Evolutionary conservation across 371 early-diverging fungal genomes (phyloP).

Genomic region (Syncephalastrum monosporum): DNA sequence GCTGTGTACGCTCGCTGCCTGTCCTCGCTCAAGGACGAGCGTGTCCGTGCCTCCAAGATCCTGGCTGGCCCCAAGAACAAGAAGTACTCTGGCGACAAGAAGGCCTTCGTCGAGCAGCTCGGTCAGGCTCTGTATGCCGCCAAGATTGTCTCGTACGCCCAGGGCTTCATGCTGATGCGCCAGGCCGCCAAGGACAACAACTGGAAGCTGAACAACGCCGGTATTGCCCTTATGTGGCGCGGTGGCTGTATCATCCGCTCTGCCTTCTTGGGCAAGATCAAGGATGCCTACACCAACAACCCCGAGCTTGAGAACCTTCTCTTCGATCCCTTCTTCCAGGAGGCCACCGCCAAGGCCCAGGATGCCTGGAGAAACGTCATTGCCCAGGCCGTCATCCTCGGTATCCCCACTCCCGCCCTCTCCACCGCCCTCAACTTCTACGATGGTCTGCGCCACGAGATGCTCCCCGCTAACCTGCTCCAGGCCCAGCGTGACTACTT

Average conservation of each 20-base stretch:
- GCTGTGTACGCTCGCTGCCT: constrained; percentile 97
- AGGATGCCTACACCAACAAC: constrained; percentile 88
- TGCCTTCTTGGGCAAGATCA: constrained; percentile 95
- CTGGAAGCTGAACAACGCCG: constrained; percentile 96
- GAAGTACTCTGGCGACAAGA: constrained; percentile 82
- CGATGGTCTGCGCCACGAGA: constrained; percentile 91
- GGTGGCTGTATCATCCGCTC: constrained; percentile 99
- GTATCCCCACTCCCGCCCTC: constrained; percentile 92
- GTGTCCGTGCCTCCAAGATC: constrained; percentile 86
- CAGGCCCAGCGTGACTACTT: constrained; percentile 99
- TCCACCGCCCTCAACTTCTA: constrained; percentile 94
- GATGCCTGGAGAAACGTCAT: constrained; percentile 91
- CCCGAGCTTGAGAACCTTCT: constrained; percentile 85
- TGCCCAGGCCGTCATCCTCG: constrained; percentile 76
- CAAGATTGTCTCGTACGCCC: constrained; percentile 98
- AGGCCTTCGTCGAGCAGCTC: constrained; percentile 81
- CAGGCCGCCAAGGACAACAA: constrained; percentile 89
- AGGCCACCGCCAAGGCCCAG: constrained; percentile 82
- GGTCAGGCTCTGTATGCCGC: constrained; percentile 94
- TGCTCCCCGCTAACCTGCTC: constrained; percentile 94
- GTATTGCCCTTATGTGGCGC: constrained; percentile 98
- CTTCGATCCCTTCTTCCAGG: constrained; percentile 93
- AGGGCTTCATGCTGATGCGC: constrained; percentile 99
- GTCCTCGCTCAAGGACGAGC: constrained; percentile 93
- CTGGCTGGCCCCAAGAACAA: constrained; percentile 71